Evolutionary conservation across 169 alveolate genomes (phyloP).

Genomic region (Plasmodium knowlesi): DNA sequence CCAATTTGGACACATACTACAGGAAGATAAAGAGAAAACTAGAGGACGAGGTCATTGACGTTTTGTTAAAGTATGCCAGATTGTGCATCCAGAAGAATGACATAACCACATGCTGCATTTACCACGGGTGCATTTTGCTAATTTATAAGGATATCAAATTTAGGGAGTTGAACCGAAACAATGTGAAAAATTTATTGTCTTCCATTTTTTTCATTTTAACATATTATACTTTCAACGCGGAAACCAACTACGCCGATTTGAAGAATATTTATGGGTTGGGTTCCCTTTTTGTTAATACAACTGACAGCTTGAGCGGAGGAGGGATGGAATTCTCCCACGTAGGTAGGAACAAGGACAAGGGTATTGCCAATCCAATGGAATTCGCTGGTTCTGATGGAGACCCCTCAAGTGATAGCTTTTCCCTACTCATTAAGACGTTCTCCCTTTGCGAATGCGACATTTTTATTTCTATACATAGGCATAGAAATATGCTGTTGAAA

Average conservation of each 20-base stretch:
- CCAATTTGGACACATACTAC: constrained; percentile 22
- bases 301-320: background rate
- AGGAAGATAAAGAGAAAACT: constrained; percentile 59
- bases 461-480: constrained; percentile 68
- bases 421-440: constrained; percentile 52
- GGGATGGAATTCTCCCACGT: background rate
- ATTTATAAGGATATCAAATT: constrained; percentile 56
- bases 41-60: constrained; percentile 34
- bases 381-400: background rate
- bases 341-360: background rate
- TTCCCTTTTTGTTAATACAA: constrained; percentile 70
- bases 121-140: constrained; percentile 66
- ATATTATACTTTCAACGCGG: constrained; percentile 61
- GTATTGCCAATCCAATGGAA: background rate
- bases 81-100: constrained; percentile 59
- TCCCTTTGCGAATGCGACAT: constrained; percentile 73
- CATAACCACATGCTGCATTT: constrained; percentile 61
- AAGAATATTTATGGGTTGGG: constrained; percentile 73
- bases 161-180: constrained; percentile 42
- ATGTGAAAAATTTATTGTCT: constrained; percentile 48
- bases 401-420: constrained; percentile 1
- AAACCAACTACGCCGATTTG: constrained; percentile 65
- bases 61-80: constrained; percentile 43
- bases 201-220: constrained; percentile 70
- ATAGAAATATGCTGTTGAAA: constrained; percentile 66